phyloP scores from a whole-genome alignment of 371 early-diverging fungal genomes.

The Lichtheimia ramosa region DNA sequence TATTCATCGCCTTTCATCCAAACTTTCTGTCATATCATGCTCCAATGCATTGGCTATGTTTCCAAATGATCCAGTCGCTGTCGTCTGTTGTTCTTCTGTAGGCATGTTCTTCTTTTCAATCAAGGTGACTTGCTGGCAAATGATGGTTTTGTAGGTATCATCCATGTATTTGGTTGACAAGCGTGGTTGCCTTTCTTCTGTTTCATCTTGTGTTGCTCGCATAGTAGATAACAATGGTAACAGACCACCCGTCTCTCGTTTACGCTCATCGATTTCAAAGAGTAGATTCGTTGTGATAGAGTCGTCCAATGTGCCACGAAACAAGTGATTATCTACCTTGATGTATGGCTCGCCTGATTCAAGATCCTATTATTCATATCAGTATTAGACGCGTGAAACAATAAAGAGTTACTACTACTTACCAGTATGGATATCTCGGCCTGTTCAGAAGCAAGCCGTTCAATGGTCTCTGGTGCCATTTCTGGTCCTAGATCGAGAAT shows the following conservation, averaged over 20 bases:
- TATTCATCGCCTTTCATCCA: too few relatives aligned
- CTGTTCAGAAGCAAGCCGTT: not conserved
- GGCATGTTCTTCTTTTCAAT: not conserved
- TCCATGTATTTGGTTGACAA: not conserved
- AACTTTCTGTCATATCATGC: not conserved
- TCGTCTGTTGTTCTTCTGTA: not conserved
- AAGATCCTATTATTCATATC: not conserved
- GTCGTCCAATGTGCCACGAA: constrained; percentile 2
- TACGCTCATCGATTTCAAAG: not conserved
- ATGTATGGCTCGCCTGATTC: not conserved
- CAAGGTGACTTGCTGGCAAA: not conserved
- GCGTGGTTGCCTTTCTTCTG: not conserved
- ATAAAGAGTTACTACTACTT: not conserved
- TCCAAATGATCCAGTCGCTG: not conserved
- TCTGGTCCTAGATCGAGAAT: constrained; percentile 1
- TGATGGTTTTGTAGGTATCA: not conserved
- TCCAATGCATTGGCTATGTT: not conserved
- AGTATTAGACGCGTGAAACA: too few relatives aligned
- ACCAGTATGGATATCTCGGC: not conserved
- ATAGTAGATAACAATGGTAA: not conserved
- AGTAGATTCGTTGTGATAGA: not conserved
- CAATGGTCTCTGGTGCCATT: not conserved
- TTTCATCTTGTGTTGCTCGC: not conserved
- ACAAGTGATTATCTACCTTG: not conserved
- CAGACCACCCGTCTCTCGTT: not conserved